Conservation (phyloP, 2,329 filamentous ascomycete genomes). For the Fusarium coffeatum region DNA sequence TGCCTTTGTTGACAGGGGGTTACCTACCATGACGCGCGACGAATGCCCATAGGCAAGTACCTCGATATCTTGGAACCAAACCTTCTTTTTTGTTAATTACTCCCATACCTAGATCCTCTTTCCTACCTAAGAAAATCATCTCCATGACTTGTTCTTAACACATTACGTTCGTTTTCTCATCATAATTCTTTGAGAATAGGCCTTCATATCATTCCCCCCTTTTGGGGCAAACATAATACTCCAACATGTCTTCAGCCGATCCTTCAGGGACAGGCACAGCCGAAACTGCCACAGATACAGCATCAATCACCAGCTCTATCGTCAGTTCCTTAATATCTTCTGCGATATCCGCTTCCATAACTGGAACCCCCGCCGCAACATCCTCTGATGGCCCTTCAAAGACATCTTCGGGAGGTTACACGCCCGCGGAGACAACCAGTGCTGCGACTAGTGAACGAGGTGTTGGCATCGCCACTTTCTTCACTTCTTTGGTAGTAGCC, state of each 20-base stretch:
- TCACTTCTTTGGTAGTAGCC: conserved; percentile 73
- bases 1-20: not conserved
- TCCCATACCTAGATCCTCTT: not conserved
- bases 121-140: not conserved
- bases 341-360: conserved; percentile 23
- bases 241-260: conserved; percentile 24
- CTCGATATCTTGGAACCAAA: not conserved
- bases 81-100: not conserved
- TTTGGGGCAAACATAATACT: conserved; percentile 15
- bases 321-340: conserved; percentile 24
- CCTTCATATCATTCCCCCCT: conserved; percentile 13
- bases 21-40: not conserved
- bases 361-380: conserved; percentile 10
- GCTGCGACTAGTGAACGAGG: conserved; percentile 59
- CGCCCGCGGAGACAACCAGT: not conserved
- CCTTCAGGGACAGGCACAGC: conserved; percentile 34
- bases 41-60: not conserved
- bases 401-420: conserved; percentile 1
- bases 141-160: not conserved
- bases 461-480: conserved; percentile 60
- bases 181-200: conserved; percentile 8
- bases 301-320: conserved; percentile 29
- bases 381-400: conserved; percentile 3
- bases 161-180: not conserved
- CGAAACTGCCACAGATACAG: conserved; percentile 9